A percentile compares a stretch with the other conserved stretches of the same genome.
These are phyloP conservation scores for Ensete glaucum DNA, from an alignment of 176 grass and related monocot genomes.

Conservation along the genomic window DNA sequence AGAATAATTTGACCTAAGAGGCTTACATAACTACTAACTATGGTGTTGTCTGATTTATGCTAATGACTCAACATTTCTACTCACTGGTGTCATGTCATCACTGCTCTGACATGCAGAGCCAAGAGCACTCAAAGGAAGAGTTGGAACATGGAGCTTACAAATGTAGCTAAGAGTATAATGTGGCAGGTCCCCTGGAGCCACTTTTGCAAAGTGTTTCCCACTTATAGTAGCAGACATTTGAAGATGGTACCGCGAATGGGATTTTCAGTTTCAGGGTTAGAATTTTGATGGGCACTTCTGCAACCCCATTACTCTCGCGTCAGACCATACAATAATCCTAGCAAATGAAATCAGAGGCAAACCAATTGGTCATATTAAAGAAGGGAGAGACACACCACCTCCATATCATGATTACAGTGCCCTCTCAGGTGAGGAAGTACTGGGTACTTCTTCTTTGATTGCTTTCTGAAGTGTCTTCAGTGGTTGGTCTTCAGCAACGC, in stretches of 20 bases:
- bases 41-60: too few species aligned
- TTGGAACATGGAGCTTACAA: slow-evolving; percentile 2
- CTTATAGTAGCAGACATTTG: slow-evolving; percentile 26
- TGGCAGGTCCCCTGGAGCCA: slow-evolving; percentile 2
- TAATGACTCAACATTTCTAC: not conserved
- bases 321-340: slow-evolving; percentile 12
- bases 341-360: not conserved
- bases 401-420: slow-evolving; percentile 34
- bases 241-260: slow-evolving; percentile 27
- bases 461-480: not conserved
- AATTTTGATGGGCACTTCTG: slow-evolving; percentile 23
- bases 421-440: slow-evolving; percentile 32
- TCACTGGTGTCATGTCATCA: slow-evolving; percentile 9
- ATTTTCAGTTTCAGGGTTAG: slow-evolving; percentile 35
- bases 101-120: slow-evolving; percentile 19
- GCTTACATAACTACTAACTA: too few species aligned
- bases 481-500: too few species aligned
- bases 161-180: slow-evolving; percentile 7
- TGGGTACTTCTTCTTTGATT: slow-evolving; percentile 19
- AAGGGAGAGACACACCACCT: not conserved
- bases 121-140: slow-evolving; percentile 6
- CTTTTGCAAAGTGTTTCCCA: slow-evolving; percentile 19
- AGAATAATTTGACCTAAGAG: too few species aligned
- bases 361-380: slow-evolving; percentile 2
- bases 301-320: slow-evolving; percentile 17